phyloP scores from a whole-genome alignment of 2,329 filamentous ascomycete species.

The Colletotrichum viniferum region DNA sequence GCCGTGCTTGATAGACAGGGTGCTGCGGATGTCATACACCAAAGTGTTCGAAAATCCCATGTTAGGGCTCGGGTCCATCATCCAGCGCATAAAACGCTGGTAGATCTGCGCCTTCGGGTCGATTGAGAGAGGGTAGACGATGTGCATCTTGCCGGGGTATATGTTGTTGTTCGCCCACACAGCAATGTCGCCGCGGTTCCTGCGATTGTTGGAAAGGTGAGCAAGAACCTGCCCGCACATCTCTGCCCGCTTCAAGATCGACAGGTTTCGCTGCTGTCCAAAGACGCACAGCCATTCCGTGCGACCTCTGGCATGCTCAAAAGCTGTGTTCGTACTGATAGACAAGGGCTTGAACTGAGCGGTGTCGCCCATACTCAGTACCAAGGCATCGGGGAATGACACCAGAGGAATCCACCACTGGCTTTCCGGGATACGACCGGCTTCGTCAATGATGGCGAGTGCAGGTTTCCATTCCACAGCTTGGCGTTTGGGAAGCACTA shows the following conservation, averaged over 20 bases:
- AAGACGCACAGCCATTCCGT: neutral
- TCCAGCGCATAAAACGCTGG: neutral
- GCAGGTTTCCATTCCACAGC: neutral
- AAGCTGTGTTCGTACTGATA: neutral
- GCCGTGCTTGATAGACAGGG: neutral
- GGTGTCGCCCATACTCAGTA: neutral
- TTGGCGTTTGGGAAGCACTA: neutral
- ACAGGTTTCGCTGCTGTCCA: neutral
- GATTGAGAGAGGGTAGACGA: neutral
- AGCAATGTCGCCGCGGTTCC: neutral
- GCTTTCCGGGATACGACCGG: neutral
- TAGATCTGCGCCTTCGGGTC: neutral
- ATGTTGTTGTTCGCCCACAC: neutral
- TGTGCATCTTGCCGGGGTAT: neutral
- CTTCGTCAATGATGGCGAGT: neutral
- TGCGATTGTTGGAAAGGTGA: neutral
- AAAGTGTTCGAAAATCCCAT: neutral
- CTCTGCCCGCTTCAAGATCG: neutral
- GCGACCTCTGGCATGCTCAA: neutral
- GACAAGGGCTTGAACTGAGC: neutral
- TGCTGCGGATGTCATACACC: neutral
- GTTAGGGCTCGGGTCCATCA: neutral
- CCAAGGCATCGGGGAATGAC: neutral
- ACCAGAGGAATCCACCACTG: slow-evolving; percentile 6
- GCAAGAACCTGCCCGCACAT: neutral